phyloP scores from a whole-genome alignment of 2,329 filamentous ascomycete genomes.

The Talaromyces sp. region DNA sequence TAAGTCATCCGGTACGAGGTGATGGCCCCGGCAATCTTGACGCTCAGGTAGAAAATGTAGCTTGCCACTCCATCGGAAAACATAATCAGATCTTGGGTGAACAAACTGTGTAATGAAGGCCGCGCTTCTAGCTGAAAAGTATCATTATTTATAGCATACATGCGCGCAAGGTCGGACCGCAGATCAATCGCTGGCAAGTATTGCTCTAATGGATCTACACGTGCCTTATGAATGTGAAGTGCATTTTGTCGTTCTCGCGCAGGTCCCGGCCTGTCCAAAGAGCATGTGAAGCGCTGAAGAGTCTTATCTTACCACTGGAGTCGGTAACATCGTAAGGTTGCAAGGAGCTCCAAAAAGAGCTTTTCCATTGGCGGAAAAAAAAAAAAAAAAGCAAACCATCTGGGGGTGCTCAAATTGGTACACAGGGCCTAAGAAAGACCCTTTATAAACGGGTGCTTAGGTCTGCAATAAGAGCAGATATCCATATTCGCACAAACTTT shows the following conservation, averaged over 20 bases:
- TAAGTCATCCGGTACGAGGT: not conserved
- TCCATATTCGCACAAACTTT: not conserved
- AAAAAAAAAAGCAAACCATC: too few species aligned
- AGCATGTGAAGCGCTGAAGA: not conserved
- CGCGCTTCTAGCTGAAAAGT: not conserved
- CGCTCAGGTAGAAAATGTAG: not conserved
- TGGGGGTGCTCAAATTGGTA: too few species aligned
- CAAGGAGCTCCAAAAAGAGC: not conserved
- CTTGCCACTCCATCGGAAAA: not conserved
- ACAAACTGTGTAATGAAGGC: not conserved
- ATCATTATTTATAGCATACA: not conserved
- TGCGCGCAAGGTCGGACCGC: not conserved
- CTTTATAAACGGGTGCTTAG: too few species aligned
- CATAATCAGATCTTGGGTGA: not conserved
- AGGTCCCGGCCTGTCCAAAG: not conserved
- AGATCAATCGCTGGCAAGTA: not conserved
- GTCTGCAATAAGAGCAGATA: slow-evolving; percentile 4
- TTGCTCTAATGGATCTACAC: not conserved
- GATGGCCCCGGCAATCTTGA: not conserved
- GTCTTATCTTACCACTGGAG: not conserved
- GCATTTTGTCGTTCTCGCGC: not conserved
- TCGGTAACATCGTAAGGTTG: not conserved
- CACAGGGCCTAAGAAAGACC: too few species aligned
- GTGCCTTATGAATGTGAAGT: not conserved
- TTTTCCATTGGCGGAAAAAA: not conserved